Evolutionary conservation across 164 flowering plant species (phyloP), one percentile per base, ranked within the genome.

Genomic region (Brasenia schreberi): DNA sequence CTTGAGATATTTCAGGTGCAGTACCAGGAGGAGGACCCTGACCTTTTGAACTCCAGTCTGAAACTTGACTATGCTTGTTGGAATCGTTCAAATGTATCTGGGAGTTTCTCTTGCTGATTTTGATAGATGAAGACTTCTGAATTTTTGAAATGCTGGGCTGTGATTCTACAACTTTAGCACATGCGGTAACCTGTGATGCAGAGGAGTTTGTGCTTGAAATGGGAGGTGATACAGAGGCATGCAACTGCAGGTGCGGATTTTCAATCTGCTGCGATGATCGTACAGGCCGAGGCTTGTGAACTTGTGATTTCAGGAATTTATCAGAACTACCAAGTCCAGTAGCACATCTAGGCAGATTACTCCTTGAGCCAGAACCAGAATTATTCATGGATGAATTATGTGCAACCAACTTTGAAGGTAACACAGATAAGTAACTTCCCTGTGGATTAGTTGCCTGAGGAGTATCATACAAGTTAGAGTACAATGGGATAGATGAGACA

Each of bases 271-370:
- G 66, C 19, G 56, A 42, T 62, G 74, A 53, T 77, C 75, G 76
- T 43, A 68, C 64, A 60, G 75, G 44, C 65, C 71, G 85, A 69
- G 65, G 59, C 68, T 79, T 80, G 61, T 68, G 70, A 6, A 66
- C 42, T 61, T 77, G 83, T 66, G 71, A 44, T 67, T 71, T 83
- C 67, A 64, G 66, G 66, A 69, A 52, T 67, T 74, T 81, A 67
- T 43, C 73, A 45, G 78, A 65, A 53, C 64, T 76, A 68, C 69
- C 45, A 68, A 59, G 60, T 53, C 67, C 73, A 44, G 71, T 18
- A 19, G 66, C 66, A 68, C 62, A 53, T 66, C 72, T 70, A 19
- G 67, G 73, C 49, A 59, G 63, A 56, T 67, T 49, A 67, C 49
- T 78, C 56, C 52, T 69, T 19, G 59, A 60, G 56, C 71, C 72